phyloP scores from a whole-genome alignment of 495 filamentous ascomycete genomes.

The Letharia lupina region DNA sequence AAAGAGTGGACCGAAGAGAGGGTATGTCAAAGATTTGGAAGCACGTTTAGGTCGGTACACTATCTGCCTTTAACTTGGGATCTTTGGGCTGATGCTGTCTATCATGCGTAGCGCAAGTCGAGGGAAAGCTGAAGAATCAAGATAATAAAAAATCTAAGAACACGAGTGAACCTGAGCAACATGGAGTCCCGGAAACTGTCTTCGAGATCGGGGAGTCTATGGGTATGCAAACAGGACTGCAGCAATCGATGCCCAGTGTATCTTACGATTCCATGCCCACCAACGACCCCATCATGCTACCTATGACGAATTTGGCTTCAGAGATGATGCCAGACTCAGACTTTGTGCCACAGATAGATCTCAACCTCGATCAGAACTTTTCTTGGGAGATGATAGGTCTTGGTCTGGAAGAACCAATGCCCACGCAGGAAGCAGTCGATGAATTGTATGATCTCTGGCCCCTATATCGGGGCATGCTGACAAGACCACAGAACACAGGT shows the following conservation, averaged over 20 bases:
- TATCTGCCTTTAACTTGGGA: neutral
- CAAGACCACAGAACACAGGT: constrained; percentile 56
- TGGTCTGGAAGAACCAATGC: constrained; percentile 86
- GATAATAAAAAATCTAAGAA: constrained; percentile 22
- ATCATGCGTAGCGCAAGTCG: constrained; percentile 71
- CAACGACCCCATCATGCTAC: constrained; percentile 24
- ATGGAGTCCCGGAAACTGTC: constrained; percentile 20
- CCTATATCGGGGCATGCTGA: constrained; percentile 15
- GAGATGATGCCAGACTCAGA: constrained; percentile 18
- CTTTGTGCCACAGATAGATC: constrained; percentile 15
- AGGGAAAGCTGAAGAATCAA: constrained; percentile 61
- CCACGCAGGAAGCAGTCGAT: constrained; percentile 77
- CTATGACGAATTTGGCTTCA: constrained; percentile 25
- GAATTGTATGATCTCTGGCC: constrained; percentile 57
- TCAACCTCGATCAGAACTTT: constrained; percentile 36
- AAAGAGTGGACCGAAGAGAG: constrained; percentile 96
- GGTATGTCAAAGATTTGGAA: constrained; percentile 96
- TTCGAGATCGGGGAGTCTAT: neutral
- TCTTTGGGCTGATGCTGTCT: neutral
- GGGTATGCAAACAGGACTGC: constrained; percentile 9
- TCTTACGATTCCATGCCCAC: constrained; percentile 25
- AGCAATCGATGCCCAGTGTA: constrained; percentile 18
- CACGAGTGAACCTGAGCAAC: constrained; percentile 27
- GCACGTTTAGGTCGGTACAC: constrained; percentile 69
- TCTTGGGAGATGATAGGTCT: constrained; percentile 93